phyloP scores from a whole-genome alignment of 768 basidiomycete species.

The Suillus brevipes region DNA sequence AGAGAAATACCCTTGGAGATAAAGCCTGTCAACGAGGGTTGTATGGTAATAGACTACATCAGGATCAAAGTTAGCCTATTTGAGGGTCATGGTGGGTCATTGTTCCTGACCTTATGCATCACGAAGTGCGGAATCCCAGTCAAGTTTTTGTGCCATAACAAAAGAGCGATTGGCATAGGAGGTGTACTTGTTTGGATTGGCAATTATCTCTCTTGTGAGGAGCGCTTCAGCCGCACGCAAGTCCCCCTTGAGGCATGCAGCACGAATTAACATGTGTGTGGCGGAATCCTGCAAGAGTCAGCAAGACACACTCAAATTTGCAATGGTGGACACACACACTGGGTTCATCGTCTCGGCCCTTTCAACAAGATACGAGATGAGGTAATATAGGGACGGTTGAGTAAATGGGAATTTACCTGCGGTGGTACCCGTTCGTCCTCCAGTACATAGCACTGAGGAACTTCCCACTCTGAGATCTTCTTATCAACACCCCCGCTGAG shows the following conservation, averaged over 20 bases:
- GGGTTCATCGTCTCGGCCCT: not conserved
- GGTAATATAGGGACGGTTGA: not conserved
- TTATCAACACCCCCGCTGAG: not conserved
- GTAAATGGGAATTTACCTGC: not conserved
- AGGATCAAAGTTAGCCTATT: not conserved
- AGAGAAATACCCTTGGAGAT: not conserved
- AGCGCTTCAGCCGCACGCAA: not conserved
- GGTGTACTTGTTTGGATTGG: not conserved
- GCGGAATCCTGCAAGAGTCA: not conserved
- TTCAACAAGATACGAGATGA: not conserved
- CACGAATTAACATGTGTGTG: not conserved
- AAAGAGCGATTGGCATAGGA: not conserved
- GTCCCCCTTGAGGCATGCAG: not conserved
- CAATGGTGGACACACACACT: not conserved
- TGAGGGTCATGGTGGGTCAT: not conserved
- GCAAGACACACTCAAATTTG: not conserved
- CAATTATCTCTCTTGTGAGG: not conserved
- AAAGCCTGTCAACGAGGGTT: not conserved
- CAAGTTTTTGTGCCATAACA: not conserved
- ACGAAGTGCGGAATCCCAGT: not conserved
- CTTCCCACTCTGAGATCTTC: not conserved
- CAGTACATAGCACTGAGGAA: not conserved
- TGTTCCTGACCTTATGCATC: not conserved
- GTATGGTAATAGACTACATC: not conserved
- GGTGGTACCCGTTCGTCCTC: not conserved